These are phyloP conservation scores for Globisporangium nunn DNA, from an alignment of 352 stramenopile genomes.

Conservation along the genomic window DNA sequence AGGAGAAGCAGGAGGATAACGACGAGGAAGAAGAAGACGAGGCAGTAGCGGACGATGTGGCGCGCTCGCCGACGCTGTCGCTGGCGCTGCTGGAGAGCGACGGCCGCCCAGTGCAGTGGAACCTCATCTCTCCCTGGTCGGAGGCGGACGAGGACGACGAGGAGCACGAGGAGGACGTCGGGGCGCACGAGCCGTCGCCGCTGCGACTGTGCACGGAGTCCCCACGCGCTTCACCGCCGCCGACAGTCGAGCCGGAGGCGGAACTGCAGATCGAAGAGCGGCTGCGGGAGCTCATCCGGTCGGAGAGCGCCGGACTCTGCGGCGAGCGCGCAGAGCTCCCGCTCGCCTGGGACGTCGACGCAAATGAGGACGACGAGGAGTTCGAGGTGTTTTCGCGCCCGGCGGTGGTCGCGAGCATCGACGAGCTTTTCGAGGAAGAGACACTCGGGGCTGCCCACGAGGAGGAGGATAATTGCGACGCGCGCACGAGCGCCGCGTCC, in stretches of 20 bases:
- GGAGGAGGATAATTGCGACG: constrained; percentile 1
- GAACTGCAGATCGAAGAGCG: constrained; percentile 8
- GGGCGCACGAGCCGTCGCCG: neutral
- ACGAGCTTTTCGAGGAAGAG: constrained; percentile 11
- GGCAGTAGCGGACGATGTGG: neutral
- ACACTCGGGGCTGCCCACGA: constrained; percentile 6
- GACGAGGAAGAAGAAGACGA: neutral
- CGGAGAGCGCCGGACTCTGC: neutral
- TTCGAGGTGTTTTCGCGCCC: constrained; percentile 10
- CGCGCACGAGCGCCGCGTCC: constrained; percentile 11
- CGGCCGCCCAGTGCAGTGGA: constrained; percentile 17
- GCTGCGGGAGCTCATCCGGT: constrained; percentile 8
- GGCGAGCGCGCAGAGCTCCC: neutral
- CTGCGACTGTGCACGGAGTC: too few relatives aligned
- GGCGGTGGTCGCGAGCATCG: neutral
- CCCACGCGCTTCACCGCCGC: too few relatives aligned
- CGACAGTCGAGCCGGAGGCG: neutral
- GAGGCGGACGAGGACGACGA: constrained; percentile 9
- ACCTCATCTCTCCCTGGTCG: constrained; percentile 52
- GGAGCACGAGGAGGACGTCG: neutral
- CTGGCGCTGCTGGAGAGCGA: constrained; percentile 2
- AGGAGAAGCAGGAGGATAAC: neutral
- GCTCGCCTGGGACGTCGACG: neutral
- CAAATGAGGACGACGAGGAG: constrained; percentile 14
- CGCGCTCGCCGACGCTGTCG: neutral